Evolutionary conservation across 2,329 filamentous ascomycete genomes (phyloP), one percentile per base, ranked within the genome.

Genomic region (Apiospora hydei): DNA sequence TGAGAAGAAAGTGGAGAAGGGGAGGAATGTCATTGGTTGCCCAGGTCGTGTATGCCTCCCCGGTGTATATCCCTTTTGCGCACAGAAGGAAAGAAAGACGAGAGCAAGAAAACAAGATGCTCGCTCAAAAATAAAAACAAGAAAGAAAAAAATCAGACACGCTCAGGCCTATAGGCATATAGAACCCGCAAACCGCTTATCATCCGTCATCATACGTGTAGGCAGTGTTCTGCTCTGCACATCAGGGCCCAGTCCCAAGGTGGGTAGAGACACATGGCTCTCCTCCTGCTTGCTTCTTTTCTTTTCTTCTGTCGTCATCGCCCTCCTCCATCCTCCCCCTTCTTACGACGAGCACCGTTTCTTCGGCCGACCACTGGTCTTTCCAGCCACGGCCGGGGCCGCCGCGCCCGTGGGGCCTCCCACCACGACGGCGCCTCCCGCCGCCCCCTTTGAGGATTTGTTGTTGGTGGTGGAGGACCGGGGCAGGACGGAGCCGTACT

Each of bases 1-100:
- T 41, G 57, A 41, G 21, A 64, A 41, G 10, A 6, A 64, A 64
- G 30, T n/a, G 57, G 41, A 41, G 10, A 14, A 4, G 10, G 18
- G 21, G 34, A 41, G 34, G 57, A 11, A n/a, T 64, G 57, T 64
- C 57, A 10, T 64, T 41, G 57, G 57, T 64, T 64, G 57, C 57
- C 57, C 57, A 64, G 46, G 41, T 68, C 66, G 10, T 47, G 30
- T 26, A 30, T 18, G 14, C 24, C 66, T 68, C 66, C 13, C 44
- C 30, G 41, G 24, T 47, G 46, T 67, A 68, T 68, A 68, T 47
- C 66, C 44, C 66, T 18, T 68, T 46, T n/a, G 44, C n/a, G 26
- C 11, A 30, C 34, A 47, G 11, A n/a, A 26, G 24, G 8, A 6
- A 10, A 41, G 18, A 47, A 47, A 47, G 1, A n/a, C 4, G 34